Evolutionary conservation across 768 basidiomycete genomes (phyloP), one percentile per base, ranked within the genome.

Genomic region (Ramaria sp.): DNA sequence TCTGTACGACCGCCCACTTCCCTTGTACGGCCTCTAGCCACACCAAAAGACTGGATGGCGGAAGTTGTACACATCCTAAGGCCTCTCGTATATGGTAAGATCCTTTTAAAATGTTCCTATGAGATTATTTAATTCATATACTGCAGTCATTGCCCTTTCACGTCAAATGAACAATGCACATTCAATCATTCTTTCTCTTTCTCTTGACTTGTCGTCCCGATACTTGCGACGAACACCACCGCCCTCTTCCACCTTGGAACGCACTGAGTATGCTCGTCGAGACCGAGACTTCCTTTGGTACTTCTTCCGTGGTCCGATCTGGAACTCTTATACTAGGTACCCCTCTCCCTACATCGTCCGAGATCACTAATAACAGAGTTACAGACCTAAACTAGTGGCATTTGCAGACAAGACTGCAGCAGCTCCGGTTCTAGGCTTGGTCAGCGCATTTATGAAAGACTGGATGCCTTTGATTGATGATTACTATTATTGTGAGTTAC

Each of bases 391-490:
- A 69, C 63, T 92, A 53, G 82, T 84, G 65, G 74, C 75, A 1
- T 71, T 91, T 60, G 82, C 80, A 33, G 70, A 79, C 60, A 72
- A 67, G 43, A 76, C 80, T 19, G 73, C 80, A 3, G 72, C 72
- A 56, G 75, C 75, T 46, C 88, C 88, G 15, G 51, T 91, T 27
- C 64, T 92, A 27, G 80, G 83, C n/a, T 66, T 90, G 49, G 68
- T 89, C 41, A 75, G 87, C 61, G 79, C 82, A 24, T 71, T 92
- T 58, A 67, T 89, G 58, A 83, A 81, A 61, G 89, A 91, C 64
- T 92, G 91, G 90, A 81, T 92, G 61, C 91, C 89, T 19, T 71
- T 92, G 66, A 88, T 92, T 59, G 82, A 92, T 67, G 87, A 88
- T 65, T 92, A 92, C 71, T 84, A 92, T 73, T 92, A 92, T 75